A percentile compares a stretch with the other conserved stretches of the same genome.
Conservation (phyloP, 192 early-diverging fungal species). For the Jimgerdemannia lactiflua region DNA sequence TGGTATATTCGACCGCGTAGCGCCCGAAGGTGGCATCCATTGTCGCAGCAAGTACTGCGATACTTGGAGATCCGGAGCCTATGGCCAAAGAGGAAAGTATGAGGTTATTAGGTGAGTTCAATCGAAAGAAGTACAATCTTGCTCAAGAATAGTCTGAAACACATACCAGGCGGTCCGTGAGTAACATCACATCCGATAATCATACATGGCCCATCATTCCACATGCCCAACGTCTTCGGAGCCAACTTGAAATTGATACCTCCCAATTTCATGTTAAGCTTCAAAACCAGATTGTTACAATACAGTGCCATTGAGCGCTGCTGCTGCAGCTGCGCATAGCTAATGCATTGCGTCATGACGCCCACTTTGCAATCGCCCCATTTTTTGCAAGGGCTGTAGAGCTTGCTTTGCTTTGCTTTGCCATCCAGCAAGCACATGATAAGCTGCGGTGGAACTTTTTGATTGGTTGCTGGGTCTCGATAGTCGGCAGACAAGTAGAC, state of each 20-base stretch:
- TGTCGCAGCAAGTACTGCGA: slow-evolving; percentile 15
- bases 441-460: slow-evolving; percentile 60
- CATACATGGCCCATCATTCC: slow-evolving; percentile 72
- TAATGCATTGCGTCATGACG: not conserved
- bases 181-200: slow-evolving; percentile 91
- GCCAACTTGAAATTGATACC: slow-evolving; percentile 77
- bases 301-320: slow-evolving; percentile 71
- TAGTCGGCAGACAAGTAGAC: slow-evolving; percentile 59
- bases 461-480: slow-evolving; percentile 50
- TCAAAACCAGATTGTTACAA: slow-evolving; percentile 84
- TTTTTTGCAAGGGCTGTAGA: slow-evolving; percentile 69
- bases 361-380: slow-evolving; percentile 1
- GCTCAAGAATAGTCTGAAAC: not conserved
- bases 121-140: too few species aligned
- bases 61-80: slow-evolving; percentile 5
- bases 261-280: slow-evolving; percentile 89
- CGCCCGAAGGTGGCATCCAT: slow-evolving; percentile 21
- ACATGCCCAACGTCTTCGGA: slow-evolving; percentile 60
- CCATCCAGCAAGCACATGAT: slow-evolving; percentile 81
- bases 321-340: slow-evolving; percentile 70
- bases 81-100: not conserved
- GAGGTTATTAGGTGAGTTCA: not conserved
- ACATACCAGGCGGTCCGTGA: slow-evolving; percentile 67
- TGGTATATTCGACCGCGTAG: slow-evolving; percentile 39
- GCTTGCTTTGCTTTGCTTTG: slow-evolving; percentile 57